phyloP scores from a whole-genome alignment of 495 filamentous ascomycete genomes.

The Pseudevernia furfuracea region DNA sequence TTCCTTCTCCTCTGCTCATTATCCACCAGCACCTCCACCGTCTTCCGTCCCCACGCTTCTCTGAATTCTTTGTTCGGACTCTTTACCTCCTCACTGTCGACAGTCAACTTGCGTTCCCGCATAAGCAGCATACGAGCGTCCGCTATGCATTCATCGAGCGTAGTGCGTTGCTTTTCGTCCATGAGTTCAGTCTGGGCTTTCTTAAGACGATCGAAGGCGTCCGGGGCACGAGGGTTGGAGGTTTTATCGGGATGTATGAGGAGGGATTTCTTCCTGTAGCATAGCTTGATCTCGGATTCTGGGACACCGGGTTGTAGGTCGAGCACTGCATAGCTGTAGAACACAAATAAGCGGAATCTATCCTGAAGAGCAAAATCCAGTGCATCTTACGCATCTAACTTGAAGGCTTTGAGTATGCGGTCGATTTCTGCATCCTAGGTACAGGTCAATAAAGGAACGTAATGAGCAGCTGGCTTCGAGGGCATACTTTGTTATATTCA shows the following conservation, averaged over 20 bases:
- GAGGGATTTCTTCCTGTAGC: conserved; percentile 92
- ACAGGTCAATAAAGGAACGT: conserved; percentile 12
- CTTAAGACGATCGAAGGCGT: conserved; percentile 94
- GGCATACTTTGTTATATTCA: conserved; percentile 74
- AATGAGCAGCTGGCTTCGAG: background rate
- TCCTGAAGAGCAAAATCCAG: background rate
- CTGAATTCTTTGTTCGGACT: conserved; percentile 62
- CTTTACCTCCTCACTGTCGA: conserved; percentile 79
- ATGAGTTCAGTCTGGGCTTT: conserved; percentile 86
- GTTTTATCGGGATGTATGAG: conserved; percentile 99
- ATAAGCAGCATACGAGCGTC: conserved; percentile 93
- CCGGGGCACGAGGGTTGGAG: conserved; percentile 78
- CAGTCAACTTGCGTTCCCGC: conserved; percentile 83
- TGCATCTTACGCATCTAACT: conserved; percentile 69
- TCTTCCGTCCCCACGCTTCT: conserved; percentile 82
- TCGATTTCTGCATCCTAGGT: conserved; percentile 88
- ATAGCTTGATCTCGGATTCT: conserved; percentile 89
- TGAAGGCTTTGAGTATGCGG: conserved; percentile 84
- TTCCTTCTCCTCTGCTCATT: conserved; percentile 77
- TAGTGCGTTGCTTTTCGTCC: conserved; percentile 83
- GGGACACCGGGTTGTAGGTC: conserved; percentile 92
- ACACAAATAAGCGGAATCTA: conserved; percentile 2
- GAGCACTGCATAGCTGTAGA: conserved; percentile 75
- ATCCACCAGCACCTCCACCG: conserved; percentile 84
- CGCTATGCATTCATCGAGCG: conserved; percentile 88